These are phyloP conservation scores for Boletus fagicola DNA, from an alignment of 768 basidiomycete genomes.

Conservation along the genomic window DNA sequence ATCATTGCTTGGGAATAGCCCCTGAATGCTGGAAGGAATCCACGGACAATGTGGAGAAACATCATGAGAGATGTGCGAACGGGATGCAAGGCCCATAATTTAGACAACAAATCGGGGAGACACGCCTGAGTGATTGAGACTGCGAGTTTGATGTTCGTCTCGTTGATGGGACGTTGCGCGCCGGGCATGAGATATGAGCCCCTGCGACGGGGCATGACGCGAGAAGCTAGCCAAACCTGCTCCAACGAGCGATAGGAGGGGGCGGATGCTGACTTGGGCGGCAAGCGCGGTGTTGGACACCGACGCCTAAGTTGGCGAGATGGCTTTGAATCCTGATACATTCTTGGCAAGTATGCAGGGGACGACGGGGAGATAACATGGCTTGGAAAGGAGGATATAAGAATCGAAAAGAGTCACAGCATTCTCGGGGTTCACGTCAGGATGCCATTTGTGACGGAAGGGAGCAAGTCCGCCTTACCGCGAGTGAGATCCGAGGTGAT, in stretches of 20 bases:
- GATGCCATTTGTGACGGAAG: slow-evolving; percentile 17
- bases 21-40: slow-evolving; percentile 77
- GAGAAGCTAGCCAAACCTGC: slow-evolving; percentile 60
- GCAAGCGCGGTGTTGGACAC: slow-evolving; percentile 6
- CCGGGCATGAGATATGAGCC: slow-evolving; percentile 58
- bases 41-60: slow-evolving; percentile 65
- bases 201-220: slow-evolving; percentile 46
- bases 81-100: slow-evolving; percentile 58
- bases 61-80: slow-evolving; percentile 70
- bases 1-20: slow-evolving; percentile 86
- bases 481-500: slow-evolving; percentile 36
- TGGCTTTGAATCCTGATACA: slow-evolving; percentile 26
- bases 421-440: slow-evolving; percentile 34
- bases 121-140: slow-evolving; percentile 51
- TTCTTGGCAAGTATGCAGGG: slow-evolving; percentile 16
- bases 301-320: slow-evolving; percentile 23
- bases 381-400: slow-evolving; percentile 28
- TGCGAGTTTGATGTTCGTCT: slow-evolving; percentile 57
- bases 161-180: slow-evolving; percentile 61
- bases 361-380: slow-evolving; percentile 17
- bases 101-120: slow-evolving; percentile 52
- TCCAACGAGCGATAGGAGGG: slow-evolving; percentile 20
- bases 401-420: slow-evolving; percentile 31
- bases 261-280: background rate
- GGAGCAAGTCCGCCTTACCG: slow-evolving; percentile 24